Conservation (phyloP, 257 asterid species). For the Asclepias syriaca region DNA sequence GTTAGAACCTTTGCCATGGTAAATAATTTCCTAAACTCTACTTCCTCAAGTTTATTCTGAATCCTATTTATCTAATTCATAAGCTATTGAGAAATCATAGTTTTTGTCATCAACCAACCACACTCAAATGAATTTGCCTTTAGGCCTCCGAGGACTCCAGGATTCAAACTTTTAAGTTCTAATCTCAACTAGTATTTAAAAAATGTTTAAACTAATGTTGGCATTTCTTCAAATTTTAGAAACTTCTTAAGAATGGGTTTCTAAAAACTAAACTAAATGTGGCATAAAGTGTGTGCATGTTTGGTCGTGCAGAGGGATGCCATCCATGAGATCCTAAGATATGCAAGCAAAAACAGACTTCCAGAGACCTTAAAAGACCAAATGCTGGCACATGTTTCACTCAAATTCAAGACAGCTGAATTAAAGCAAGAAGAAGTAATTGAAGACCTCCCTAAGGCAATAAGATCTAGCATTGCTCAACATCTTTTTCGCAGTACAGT, state of each 20-base stretch:
- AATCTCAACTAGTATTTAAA: background rate
- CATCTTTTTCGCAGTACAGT: constrained; percentile 70
- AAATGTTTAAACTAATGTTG: background rate
- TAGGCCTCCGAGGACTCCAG: background rate
- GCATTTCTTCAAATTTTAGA: background rate
- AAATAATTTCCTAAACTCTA: constrained; percentile 15
- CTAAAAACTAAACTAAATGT: background rate
- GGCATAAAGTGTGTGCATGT: background rate
- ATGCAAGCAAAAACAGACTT: constrained; percentile 78
- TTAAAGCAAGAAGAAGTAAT: constrained; percentile 89
- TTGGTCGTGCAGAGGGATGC: constrained; percentile 59
- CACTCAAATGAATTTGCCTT: background rate
- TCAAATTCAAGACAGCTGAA: constrained; percentile 85
- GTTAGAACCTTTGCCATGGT: constrained; percentile 76
- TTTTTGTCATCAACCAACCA: background rate
- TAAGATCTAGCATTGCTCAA: constrained; percentile 80
- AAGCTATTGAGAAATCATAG: background rate
- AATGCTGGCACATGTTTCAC: constrained; percentile 80
- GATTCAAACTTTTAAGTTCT: background rate
- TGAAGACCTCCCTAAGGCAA: constrained; percentile 77
- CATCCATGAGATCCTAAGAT: constrained; percentile 60
- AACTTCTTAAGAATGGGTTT: background rate
- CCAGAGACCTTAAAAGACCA: constrained; percentile 79
- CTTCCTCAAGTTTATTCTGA: background rate
- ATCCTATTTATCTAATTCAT: background rate